Evolutionary conservation across 495 filamentous ascomycete genomes (phyloP).

Genomic region (Neurospora tetraspora): DNA sequence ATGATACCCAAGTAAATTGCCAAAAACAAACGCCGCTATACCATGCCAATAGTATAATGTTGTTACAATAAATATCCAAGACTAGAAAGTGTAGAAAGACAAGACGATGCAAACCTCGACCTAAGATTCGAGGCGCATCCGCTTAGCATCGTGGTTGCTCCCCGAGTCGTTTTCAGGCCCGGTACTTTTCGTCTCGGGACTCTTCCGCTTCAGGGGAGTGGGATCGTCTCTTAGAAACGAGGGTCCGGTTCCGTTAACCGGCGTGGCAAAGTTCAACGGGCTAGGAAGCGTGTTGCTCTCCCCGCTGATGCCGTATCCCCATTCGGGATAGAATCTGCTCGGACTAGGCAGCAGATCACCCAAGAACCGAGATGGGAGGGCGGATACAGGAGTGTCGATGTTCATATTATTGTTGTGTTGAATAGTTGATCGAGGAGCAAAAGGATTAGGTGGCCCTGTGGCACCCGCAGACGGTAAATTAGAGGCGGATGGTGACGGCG

Average conservation of each 20-base stretch:
- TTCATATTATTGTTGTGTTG: conserved; percentile 57
- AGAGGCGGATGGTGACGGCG: conserved; percentile 79
- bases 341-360: conserved; percentile 80
- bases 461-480: conserved; percentile 85
- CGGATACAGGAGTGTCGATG: conserved; percentile 96
- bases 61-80: background rate
- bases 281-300: conserved; percentile 80
- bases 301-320: conserved; percentile 52
- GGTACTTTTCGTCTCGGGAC: conserved; percentile 31
- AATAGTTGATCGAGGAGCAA: conserved; percentile 69
- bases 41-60: background rate
- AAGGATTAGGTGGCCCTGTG: conserved; percentile 87
- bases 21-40: background rate
- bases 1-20: background rate
- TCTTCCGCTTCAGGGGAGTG: conserved; percentile 34
- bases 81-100: background rate
- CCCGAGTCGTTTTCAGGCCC: conserved; percentile 19
- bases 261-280: conserved; percentile 85
- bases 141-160: background rate
- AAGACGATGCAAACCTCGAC: background rate
- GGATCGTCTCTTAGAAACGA: conserved; percentile 52
- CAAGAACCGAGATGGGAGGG: conserved; percentile 83
- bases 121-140: background rate
- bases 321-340: conserved; percentile 85
- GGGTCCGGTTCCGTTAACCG: conserved; percentile 60